A percentile compares a stretch with the other conserved stretches of the same genome.
Evolutionary conservation across 352 stramenopile genomes (phyloP).

Genomic region (Phytopythium helicoides): DNA sequence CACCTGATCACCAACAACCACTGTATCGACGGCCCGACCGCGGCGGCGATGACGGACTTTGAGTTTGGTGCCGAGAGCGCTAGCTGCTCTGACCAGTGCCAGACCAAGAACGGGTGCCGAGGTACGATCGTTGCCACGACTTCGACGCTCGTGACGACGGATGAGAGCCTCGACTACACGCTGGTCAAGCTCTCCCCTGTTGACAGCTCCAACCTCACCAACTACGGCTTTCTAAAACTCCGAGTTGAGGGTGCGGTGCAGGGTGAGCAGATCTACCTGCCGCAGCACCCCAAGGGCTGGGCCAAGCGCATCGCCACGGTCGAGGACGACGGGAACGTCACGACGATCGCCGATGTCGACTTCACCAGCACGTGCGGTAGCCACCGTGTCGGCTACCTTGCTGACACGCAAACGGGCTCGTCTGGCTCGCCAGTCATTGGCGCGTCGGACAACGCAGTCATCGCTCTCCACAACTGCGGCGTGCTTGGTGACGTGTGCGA

Average conservation of each 20-base stretch:
- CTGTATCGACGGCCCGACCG: conserved; percentile 25
- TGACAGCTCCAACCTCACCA: conserved; percentile 14
- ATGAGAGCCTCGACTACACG: conserved; percentile 32
- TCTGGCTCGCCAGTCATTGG: conserved; percentile 45
- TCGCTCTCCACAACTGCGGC: conserved; percentile 51
- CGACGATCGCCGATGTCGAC: conserved; percentile 14
- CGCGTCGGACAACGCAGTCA: conserved; percentile 36
- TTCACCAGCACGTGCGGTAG: conserved; percentile 21
- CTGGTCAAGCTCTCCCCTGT: conserved; percentile 33
- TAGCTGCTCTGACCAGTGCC: conserved; percentile 26
- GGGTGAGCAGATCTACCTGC: conserved; percentile 47
- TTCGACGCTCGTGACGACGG: conserved; percentile 17
- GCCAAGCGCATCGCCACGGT: conserved; percentile 32
- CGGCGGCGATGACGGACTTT: conserved; percentile 20
- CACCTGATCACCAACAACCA: conserved; percentile 48
- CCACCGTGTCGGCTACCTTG: conserved; percentile 35
- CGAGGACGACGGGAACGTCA: conserved; percentile 23
- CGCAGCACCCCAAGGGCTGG: conserved; percentile 34
- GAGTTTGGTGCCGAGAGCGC: conserved; percentile 39
- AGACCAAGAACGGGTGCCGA: conserved; percentile 12
- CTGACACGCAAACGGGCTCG: conserved; percentile 36
- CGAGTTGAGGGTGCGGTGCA: conserved; percentile 18
- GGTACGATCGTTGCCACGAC: conserved; percentile 23
- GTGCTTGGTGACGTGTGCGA: conserved; percentile 17
- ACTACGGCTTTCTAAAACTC: conserved; percentile 32